phyloP scores from a whole-genome alignment of 2,329 filamentous ascomycete species.

The Lecanicillium sp. region DNA sequence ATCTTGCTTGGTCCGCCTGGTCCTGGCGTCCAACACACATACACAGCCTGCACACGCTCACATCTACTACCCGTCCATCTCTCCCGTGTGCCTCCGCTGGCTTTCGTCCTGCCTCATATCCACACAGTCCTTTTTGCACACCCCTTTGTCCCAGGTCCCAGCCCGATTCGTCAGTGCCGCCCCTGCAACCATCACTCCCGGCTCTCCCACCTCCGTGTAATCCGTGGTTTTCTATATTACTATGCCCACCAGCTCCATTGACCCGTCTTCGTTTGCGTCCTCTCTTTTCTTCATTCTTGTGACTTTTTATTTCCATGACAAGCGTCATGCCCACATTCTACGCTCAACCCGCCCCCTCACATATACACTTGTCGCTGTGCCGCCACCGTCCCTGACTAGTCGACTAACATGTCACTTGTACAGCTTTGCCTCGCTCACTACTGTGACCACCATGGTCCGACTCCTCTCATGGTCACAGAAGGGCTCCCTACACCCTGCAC shows the following conservation, averaged over 20 bases:
- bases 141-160: conserved; percentile 4
- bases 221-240: conserved; percentile 9
- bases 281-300: not conserved
- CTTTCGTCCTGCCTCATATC: conserved; percentile 5
- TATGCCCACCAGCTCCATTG: not conserved
- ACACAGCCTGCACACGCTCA: too few species aligned
- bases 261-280: too few species aligned
- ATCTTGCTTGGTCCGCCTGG: conserved; percentile 9
- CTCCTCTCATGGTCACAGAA: conserved; percentile 64
- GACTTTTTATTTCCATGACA: not conserved
- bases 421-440: conserved; percentile 66
- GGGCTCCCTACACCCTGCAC: conserved; percentile 55
- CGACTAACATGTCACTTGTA: conserved; percentile 32
- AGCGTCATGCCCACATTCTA: conserved; percentile 3
- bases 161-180: conserved; percentile 4
- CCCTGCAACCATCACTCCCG: not conserved
- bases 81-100: too few species aligned
- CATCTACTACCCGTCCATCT: conserved; percentile 4
- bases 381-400: not conserved
- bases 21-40: conserved; percentile 11
- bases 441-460: conserved; percentile 64
- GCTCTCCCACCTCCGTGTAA: conserved; percentile 5
- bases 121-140: conserved; percentile 8
- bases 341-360: conserved; percentile 1
- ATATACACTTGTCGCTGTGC: not conserved